phyloP scores from a whole-genome alignment of 768 basidiomycete genomes.

The Epithele typhae region DNA sequence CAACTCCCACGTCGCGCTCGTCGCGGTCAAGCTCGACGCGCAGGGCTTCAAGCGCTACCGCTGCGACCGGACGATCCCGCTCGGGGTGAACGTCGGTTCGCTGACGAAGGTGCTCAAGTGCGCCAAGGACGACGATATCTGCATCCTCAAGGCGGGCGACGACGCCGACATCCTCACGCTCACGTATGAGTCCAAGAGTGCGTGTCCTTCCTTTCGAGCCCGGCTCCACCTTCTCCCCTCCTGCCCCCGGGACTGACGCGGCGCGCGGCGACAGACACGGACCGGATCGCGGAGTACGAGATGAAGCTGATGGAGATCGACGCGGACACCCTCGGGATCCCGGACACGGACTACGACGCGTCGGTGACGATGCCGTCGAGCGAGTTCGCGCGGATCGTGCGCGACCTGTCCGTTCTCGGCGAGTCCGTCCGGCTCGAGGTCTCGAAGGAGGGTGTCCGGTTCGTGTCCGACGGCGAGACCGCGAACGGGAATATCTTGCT shows the following conservation, averaged over 20 bases:
- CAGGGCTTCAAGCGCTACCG: conserved; percentile 84
- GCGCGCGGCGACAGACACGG: conserved; percentile 55
- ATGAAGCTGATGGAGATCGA: conserved; percentile 99
- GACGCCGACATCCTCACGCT: conserved; percentile 86
- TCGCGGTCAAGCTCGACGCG: conserved; percentile 76
- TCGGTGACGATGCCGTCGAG: conserved; percentile 79
- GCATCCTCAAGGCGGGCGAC: conserved; percentile 87
- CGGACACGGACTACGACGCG: conserved; percentile 96
- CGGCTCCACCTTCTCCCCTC: too few relatives aligned
- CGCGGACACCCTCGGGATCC: conserved; percentile 89
- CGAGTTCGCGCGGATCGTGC: conserved; percentile 91
- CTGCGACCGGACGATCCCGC: conserved; percentile 92
- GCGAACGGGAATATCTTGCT: conserved; percentile 87
- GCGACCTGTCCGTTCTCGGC: conserved; percentile 85
- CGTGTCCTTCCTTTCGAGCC: conserved; percentile 25
- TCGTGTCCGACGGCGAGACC: conserved; percentile 89
- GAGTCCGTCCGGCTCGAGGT: conserved; percentile 96
- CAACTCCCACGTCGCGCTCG: conserved; percentile 98
- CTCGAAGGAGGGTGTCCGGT: conserved; percentile 91
- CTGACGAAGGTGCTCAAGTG: conserved; percentile 96
- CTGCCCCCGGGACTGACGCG: background rate
- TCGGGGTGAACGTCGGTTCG: conserved; percentile 82
- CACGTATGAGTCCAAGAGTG: conserved; percentile 87
- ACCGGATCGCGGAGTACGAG: conserved; percentile 95
- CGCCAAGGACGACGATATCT: conserved; percentile 92